Percentiles rank a stretch among this genome's conserved stretches.
Evolutionary conservation across 176 grass and related monocot species (phyloP).

Genomic region (barley (Hordeum vulgare)): MorexV3_pseudomolecules_assembly NC_058524.1:545872800-545873299

Average conservation of each 20-base stretch:
- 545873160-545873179: neutral
- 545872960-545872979: neutral
- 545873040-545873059: neutral
- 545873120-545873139: neutral
- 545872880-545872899: neutral
- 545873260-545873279: no score
- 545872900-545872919: neutral
- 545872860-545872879: neutral
- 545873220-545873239: no score
- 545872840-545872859: no score
- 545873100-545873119: neutral
- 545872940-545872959: neutral
- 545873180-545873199: no score
- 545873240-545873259: no score
- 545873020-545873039: neutral
- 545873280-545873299: no score
- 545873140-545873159: neutral
- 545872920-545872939: neutral
- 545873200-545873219: no score
- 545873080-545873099: neutral
- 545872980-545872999: no score
- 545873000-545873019: neutral
- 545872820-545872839: no score
- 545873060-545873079: neutral
- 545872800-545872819: no score